Percentiles rank a stretch among this genome's conserved stretches.
Evolutionary conservation across 352 stramenopile species (phyloP).

Genomic region (Phytopythium vexans): DNA sequence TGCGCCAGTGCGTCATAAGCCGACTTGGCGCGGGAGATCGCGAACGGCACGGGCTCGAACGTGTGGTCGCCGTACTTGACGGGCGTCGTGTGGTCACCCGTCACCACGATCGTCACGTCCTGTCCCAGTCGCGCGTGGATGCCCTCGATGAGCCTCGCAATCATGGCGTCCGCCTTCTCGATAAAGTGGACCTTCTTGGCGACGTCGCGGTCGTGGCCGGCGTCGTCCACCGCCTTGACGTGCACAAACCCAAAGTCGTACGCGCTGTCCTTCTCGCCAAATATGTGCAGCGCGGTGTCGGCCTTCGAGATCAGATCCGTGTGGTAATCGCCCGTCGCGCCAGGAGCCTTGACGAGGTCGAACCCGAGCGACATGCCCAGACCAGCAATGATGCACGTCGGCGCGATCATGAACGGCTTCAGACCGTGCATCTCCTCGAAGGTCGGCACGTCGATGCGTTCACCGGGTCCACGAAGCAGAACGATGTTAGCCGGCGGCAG

Average conservation of each 20-base stretch:
- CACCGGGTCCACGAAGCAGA: constrained; percentile 75
- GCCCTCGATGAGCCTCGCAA: constrained; percentile 48
- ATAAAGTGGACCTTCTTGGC: constrained; percentile 85
- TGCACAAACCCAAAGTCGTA: constrained; percentile 86
- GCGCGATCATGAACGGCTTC: constrained; percentile 85
- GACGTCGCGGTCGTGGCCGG: constrained; percentile 82
- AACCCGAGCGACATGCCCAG: constrained; percentile 85
- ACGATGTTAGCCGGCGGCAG: constrained; percentile 84
- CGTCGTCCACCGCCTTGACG: constrained; percentile 85
- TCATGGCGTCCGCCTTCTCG: constrained; percentile 83
- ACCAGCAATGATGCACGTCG: constrained; percentile 86
- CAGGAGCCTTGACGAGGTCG: constrained; percentile 62
- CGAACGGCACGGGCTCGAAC: constrained; percentile 83
- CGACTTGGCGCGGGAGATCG: constrained; percentile 51
- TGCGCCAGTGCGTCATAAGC: constrained; percentile 17
- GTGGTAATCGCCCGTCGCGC: constrained; percentile 84
- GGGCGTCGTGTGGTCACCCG: constrained; percentile 84
- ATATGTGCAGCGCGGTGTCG: constrained; percentile 54
- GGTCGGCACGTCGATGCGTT: constrained; percentile 81
- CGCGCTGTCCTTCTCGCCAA: constrained; percentile 17
- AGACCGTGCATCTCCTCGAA: constrained; percentile 82
- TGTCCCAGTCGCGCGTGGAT: constrained; percentile 33
- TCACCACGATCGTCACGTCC: constrained; percentile 82
- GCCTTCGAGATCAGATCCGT: constrained; percentile 80
- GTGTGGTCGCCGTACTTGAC: constrained; percentile 87